Percentiles rank a stretch among this genome's conserved stretches.
These are phyloP conservation scores for Grosmannia serpens DNA, from an alignment of 2,329 filamentous ascomycete species.

Conservation along the genomic window DNA sequence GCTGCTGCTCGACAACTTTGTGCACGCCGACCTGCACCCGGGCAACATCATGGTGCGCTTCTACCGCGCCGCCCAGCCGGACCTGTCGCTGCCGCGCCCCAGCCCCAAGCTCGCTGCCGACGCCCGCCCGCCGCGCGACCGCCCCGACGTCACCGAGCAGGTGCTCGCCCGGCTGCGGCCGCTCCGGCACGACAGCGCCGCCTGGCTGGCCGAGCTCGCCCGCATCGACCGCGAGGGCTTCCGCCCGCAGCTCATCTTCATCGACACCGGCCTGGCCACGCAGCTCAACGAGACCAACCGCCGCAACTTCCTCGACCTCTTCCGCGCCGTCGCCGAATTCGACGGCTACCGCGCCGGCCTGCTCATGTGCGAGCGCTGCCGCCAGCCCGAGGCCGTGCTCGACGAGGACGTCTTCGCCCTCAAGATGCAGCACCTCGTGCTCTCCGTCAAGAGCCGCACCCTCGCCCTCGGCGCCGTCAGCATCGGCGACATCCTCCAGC, in stretches of 20 bases:
- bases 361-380: conserved; percentile 90
- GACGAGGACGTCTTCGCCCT: conserved; percentile 85
- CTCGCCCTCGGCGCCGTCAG: conserved; percentile 89
- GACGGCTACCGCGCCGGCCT: conserved; percentile 92
- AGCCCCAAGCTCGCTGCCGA: background rate
- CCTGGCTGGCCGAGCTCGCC: conserved; percentile 64
- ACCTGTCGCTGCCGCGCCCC: conserved; percentile 30
- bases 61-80: conserved; percentile 68
- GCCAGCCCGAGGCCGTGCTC: conserved; percentile 81
- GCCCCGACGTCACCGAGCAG: conserved; percentile 69
- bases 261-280: conserved; percentile 91
- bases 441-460: conserved; percentile 81
- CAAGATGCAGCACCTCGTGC: conserved; percentile 92
- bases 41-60: conserved; percentile 99
- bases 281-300: conserved; percentile 82
- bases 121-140: background rate
- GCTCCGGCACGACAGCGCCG: conserved; percentile 49
- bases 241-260: conserved; percentile 89
- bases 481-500: conserved; percentile 87
- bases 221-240: conserved; percentile 81
- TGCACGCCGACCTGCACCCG: conserved; percentile 91
- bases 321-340: conserved; percentile 91
- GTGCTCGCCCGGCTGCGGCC: conserved; percentile 73
- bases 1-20: conserved; percentile 94
- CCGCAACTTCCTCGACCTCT: conserved; percentile 85